Evolutionary conservation across 495 filamentous ascomycete species (phyloP).

Genomic region (Penicillium coffeae): DNA sequence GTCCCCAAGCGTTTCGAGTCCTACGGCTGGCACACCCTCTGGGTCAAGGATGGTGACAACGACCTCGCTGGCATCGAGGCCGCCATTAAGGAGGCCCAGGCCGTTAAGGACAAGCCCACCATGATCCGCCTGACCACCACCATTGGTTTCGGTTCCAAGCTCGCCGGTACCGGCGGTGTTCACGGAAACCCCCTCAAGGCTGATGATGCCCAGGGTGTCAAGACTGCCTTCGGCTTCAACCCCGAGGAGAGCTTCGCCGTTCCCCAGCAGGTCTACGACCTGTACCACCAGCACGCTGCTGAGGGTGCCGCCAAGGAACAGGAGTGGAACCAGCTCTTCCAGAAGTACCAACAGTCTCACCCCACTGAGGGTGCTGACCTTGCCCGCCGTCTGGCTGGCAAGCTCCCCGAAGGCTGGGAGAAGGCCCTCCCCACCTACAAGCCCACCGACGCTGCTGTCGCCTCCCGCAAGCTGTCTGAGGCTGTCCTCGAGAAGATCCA

Average conservation of each 20-base stretch:
- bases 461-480: conserved; percentile 95
- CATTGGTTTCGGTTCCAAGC: conserved; percentile 94
- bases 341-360: conserved; percentile 76
- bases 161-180: conserved; percentile 89
- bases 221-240: conserved; percentile 93
- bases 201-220: conserved; percentile 88
- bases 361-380: conserved; percentile 76
- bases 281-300: conserved; percentile 75
- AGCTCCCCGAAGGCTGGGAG: conserved; percentile 96
- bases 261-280: conserved; percentile 89
- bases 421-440: conserved; percentile 91
- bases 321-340: conserved; percentile 92
- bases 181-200: conserved; percentile 93
- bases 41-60: conserved; percentile 85
- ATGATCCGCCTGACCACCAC: conserved; percentile 97
- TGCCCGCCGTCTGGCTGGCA: conserved; percentile 70
- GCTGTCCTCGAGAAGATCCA: conserved; percentile 86
- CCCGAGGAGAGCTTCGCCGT: conserved; percentile 91
- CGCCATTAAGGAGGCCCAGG: conserved; percentile 78
- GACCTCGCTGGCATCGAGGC: conserved; percentile 85
- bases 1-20: conserved; percentile 92
- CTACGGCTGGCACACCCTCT: conserved; percentile 92
- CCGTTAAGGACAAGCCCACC: conserved; percentile 92
- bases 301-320: conserved; percentile 86
- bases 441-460: conserved; percentile 75